Evolutionary conservation across 1,284 basidiomycete genomes (phyloP), one percentile per base, ranked within the genome.

Genomic region (Lentinus polychrous): DNA sequence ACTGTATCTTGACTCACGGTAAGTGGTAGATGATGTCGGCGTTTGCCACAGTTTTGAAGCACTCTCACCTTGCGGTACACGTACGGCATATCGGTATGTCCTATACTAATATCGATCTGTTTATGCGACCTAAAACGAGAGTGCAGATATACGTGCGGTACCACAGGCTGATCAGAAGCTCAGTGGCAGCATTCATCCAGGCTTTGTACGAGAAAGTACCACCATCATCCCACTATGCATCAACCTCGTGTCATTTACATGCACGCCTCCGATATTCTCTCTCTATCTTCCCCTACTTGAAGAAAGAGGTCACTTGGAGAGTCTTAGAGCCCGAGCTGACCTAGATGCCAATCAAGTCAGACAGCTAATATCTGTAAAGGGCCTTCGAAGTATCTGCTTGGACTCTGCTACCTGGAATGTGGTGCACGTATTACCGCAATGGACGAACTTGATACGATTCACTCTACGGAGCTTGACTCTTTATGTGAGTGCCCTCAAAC

Each of bases 351-450:
- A 70, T 8, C 79, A 83, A 55, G 62, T 74, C 0, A 58, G 65
- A 18, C 63, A 69, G 46, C 64, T 86, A 22, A 51, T 65, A 12
- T 57, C 68, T n/a, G 52, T 80, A n/a, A 55, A 50, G 11, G 62
- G 59, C 5, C 59, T 86, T 27, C 66, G 67, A 17, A 71, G 61
- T 24, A 59, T 88, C 11, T 64, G 71, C 5, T 62, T 87, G 20
- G 78, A 85, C 48, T 68, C 65, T 45, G 74, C 76, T n/a, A 77
- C 77, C 2, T 81, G 80, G 78, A 74, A 73, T 55, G 63, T 81
- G 12, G 64, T 83, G 46, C 73, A 83, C 55, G 55, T 69, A 8
- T 57, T 87, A 15, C 80, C 83, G 2, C 60, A 53, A 24, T 88
- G 85, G 85, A 50, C 51, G 14, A 58, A 68, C 3, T 55, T 57